Percentiles rank a stretch among this genome's conserved stretches.
Conservation (phyloP, 2,329 filamentous ascomycete genomes). For the Trichoderma asperellum region DNA sequence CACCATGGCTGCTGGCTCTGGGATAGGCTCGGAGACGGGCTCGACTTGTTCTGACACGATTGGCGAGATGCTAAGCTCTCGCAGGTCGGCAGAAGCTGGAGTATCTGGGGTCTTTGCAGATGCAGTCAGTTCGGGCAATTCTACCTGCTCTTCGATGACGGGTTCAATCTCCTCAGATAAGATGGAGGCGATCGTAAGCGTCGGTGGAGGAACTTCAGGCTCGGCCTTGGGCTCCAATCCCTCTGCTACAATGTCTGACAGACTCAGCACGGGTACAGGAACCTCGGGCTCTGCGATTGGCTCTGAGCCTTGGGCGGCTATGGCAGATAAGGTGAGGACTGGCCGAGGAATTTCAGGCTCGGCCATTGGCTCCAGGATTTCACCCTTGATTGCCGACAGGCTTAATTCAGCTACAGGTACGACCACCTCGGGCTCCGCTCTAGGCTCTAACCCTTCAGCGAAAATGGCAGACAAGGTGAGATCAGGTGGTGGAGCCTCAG, state of each 20-base stretch:
- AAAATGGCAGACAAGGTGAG: slow-evolving; percentile 38
- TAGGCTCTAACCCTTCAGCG: slow-evolving; percentile 40
- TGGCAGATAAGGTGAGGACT: slow-evolving; percentile 36
- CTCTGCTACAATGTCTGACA: slow-evolving; percentile 41
- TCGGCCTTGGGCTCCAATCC: slow-evolving; percentile 42
- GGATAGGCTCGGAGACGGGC: slow-evolving; percentile 39
- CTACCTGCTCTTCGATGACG: slow-evolving; percentile 34
- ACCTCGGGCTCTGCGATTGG: slow-evolving; percentile 16
- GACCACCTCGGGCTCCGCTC: slow-evolving; percentile 33
- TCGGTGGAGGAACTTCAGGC: slow-evolving; percentile 23
- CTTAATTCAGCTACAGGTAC: slow-evolving; percentile 41
- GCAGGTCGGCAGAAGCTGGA: slow-evolving; percentile 15
- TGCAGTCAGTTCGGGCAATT: slow-evolving; percentile 16
- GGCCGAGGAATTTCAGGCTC: slow-evolving; percentile 37
- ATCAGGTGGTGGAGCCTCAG: slow-evolving; percentile 31
- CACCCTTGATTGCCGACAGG: slow-evolving; percentile 42
- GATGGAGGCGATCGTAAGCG: slow-evolving; percentile 41
- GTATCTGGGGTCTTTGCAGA: slow-evolving; percentile 30
- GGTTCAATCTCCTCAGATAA: slow-evolving; percentile 40
- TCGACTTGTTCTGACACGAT: slow-evolving; percentile 41
- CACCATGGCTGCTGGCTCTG: slow-evolving; percentile 31
- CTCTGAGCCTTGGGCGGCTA: slow-evolving; percentile 37
- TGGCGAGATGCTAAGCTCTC: slow-evolving; percentile 35
- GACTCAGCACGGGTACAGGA: slow-evolving; percentile 35
- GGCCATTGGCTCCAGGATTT: slow-evolving; percentile 47